Evolutionary conservation across 83 land plant species (phyloP).

Genomic region (Thuja plicata): DNA sequence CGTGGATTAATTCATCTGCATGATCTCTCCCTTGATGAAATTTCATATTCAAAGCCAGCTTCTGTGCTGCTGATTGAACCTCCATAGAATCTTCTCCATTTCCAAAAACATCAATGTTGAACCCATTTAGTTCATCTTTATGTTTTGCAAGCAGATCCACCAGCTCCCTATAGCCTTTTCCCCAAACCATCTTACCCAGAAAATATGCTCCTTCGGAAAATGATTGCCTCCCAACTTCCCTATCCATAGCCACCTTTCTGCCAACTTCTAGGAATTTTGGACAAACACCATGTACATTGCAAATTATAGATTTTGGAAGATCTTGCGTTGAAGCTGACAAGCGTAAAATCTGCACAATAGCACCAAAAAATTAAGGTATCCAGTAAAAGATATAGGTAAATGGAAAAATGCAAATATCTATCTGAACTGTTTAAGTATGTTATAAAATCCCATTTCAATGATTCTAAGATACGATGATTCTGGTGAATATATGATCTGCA

Average conservation of each 20-base stretch:
- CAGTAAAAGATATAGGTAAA: neutral
- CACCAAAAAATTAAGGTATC: neutral
- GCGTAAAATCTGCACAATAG: constrained; percentile 70
- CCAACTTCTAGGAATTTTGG: constrained; percentile 90
- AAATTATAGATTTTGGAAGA: constrained; percentile 79
- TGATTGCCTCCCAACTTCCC: constrained; percentile 50
- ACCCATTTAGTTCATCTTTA: constrained; percentile 73
- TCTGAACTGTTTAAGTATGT: neutral
- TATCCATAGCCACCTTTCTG: constrained; percentile 67
- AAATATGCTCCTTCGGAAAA: constrained; percentile 96
- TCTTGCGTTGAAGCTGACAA: constrained; percentile 96
- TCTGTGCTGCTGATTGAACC: constrained; percentile 74
- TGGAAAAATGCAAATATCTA: neutral
- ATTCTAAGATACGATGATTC: neutral
- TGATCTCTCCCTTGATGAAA: constrained; percentile 96
- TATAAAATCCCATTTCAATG: neutral
- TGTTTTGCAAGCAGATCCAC: constrained; percentile 81
- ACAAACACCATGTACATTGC: constrained; percentile 99
- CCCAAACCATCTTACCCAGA: constrained; percentile 99
- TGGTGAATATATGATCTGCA: constrained; percentile 18
- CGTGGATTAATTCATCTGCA: constrained; percentile 91
- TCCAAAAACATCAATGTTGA: constrained; percentile 91
- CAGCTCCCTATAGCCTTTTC: constrained; percentile 93
- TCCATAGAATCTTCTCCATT: constrained; percentile 91
- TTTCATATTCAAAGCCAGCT: constrained; percentile 63